Conservation (phyloP, 345 rosid species). For the Theobroma cacao region DNA sequence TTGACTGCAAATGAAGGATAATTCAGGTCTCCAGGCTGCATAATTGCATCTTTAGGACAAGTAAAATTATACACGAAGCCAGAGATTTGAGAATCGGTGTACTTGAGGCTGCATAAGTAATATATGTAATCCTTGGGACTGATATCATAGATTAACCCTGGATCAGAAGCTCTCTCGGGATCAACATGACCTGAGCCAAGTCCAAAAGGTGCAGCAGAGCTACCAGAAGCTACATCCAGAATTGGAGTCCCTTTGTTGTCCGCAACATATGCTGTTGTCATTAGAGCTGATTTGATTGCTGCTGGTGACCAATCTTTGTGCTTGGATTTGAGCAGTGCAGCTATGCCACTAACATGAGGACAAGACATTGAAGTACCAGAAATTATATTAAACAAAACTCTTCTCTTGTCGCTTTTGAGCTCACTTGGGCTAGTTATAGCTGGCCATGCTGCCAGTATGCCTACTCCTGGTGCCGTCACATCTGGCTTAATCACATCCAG, state of each 20-base stretch:
- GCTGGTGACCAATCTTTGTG: constrained; percentile 80
- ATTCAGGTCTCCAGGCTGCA: constrained; percentile 46
- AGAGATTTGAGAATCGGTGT: constrained; percentile 32
- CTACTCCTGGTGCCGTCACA: constrained; percentile 70
- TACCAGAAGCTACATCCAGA: constrained; percentile 19
- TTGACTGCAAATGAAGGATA: constrained; percentile 59
- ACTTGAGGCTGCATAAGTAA: constrained; percentile 50
- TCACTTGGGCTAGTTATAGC: constrained; percentile 45
- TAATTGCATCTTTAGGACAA: constrained; percentile 21
- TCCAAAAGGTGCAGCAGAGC: constrained; percentile 40
- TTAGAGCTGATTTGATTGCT: constrained; percentile 78
- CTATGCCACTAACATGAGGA: constrained; percentile 80
- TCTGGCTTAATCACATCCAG: constrained; percentile 75
- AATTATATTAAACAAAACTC: constrained; percentile 55
- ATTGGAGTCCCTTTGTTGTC: constrained; percentile 46
- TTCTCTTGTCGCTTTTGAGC: constrained; percentile 50
- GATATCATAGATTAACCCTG: constrained; percentile 54
- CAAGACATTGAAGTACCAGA: constrained; percentile 97
- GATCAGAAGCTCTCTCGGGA: constrained; percentile 51
- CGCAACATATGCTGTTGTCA: constrained; percentile 64
- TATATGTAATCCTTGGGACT: constrained; percentile 34
- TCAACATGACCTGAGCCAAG: constrained; percentile 60
- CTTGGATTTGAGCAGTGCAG: constrained; percentile 61
- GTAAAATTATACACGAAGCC: constrained; percentile 25
- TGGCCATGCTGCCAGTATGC: constrained; percentile 81